A percentile compares a stretch with the other conserved stretches of the same genome.
Conservation (phyloP, 129 eudicot genomes). For the Daucus carota region DH1_v3.0 NC_030386.2:16163501-16164000, state of each 20-base stretch:
- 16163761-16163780: slow-evolving; percentile 12
- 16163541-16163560: not conserved
- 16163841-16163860: slow-evolving; percentile 14
- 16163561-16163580: not conserved
- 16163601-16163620: not conserved
- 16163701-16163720: not conserved
- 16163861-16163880: slow-evolving; percentile 22
- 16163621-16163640: not conserved
- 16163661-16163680: not conserved
- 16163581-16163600: not conserved
- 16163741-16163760: slow-evolving; percentile 4
- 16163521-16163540: slow-evolving; percentile 7
- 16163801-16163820: slow-evolving; percentile 17
- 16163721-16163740: not conserved
- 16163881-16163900: slow-evolving; percentile 1
- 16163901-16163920: slow-evolving; percentile 4
- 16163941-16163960: slow-evolving; percentile 3
- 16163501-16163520: slow-evolving; percentile 8
- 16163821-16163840: slow-evolving; percentile 13
- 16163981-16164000: not conserved
- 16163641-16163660: not conserved
- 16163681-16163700: not conserved
- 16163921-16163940: not conserved
- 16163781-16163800: slow-evolving; percentile 8
- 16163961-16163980: slow-evolving; percentile 1